Percentiles rank a stretch among this genome's conserved stretches.
Evolutionary conservation across 2,329 filamentous ascomycete species (phyloP).

Genomic region (Hypoxylon rubiginosum): DNA sequence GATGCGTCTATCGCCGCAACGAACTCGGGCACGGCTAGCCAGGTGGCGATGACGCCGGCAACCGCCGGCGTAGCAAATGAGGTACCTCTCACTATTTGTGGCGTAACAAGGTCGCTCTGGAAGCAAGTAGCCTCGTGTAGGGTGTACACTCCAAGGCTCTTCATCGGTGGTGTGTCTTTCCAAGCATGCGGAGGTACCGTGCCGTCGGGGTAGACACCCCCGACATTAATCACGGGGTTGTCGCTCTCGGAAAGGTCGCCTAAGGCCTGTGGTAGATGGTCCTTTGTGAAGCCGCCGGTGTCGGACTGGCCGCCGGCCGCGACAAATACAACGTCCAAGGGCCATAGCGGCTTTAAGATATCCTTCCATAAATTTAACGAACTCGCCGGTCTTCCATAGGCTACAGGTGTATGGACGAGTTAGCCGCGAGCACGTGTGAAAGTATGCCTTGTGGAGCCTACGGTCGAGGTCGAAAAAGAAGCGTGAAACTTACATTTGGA

Average conservation of each 20-base stretch:
- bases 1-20: constrained; percentile 2
- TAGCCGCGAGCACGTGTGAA: not conserved
- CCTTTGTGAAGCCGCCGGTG: not conserved
- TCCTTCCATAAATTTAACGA: not conserved
- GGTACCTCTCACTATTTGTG: not conserved
- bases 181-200: not conserved
- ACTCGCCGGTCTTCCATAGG: not conserved
- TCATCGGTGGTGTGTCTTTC: not conserved
- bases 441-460: not conserved
- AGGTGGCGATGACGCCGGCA: constrained; percentile 1
- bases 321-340: not conserved
- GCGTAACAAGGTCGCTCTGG: not conserved
- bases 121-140: not conserved
- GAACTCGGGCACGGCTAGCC: constrained; percentile 2
- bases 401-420: not conserved
- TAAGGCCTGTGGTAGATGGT: not conserved
- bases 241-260: not conserved
- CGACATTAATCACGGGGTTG: constrained; percentile 3
- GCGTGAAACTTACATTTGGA: not conserved
- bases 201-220: not conserved
- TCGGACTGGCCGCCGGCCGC: not conserved
- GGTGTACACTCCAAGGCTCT: not conserved
- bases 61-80: constrained; percentile 2
- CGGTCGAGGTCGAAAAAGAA: not conserved
- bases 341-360: not conserved